Base-by-base conservation (phyloP, 108 stramenopile species). In the Skeletonema potamos region DNA sequence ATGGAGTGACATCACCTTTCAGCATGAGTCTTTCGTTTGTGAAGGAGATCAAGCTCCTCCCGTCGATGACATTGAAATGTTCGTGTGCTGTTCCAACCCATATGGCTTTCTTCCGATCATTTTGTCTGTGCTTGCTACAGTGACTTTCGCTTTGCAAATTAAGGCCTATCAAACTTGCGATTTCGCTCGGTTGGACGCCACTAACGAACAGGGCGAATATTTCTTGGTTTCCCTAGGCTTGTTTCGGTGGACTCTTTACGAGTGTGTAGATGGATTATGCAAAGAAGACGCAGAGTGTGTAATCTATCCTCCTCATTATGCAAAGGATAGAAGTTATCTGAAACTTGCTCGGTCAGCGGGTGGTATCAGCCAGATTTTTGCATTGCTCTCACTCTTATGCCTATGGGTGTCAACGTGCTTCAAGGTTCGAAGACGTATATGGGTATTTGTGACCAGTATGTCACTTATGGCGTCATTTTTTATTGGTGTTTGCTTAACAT, bases 391-490 rank as follows among this genome's bases (percentile, higher is more conserved):
- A 13, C 18, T 73, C 9, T 28, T 36, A 18, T 36, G 64, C 18
- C 22, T 70, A 30, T 73, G 62, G 1, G 55, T 64, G 36, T 51
- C 68, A 34, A 81, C 79, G 4, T 81, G 79, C 22, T 64, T 62
- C 30, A 66, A 64, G 69, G 11, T 81, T 54, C 65, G 65, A 57
- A 65, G 41, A 22, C 34, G 41, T 33, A 70, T 30, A 10, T 81
- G 72, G 79, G 61, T 41, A 12, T 10, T 68, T 8, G 34, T 58
- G 5, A 13, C 56, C 3, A 6, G 13, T 30, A 32, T 58, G 32
- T 54, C 57, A 2, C 26, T 68, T 8, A 24, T 68, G 56, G 22
- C 67, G 22, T 58, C 67, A 36, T 41, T 68, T 24, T 68, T 68
- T 26, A 34, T 34, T 34, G 34, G 34, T 7, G 6, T 34, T 34